Conservation (phyloP, 176 grass and related monocot species). For the Triticum dicoccoides region DNA sequence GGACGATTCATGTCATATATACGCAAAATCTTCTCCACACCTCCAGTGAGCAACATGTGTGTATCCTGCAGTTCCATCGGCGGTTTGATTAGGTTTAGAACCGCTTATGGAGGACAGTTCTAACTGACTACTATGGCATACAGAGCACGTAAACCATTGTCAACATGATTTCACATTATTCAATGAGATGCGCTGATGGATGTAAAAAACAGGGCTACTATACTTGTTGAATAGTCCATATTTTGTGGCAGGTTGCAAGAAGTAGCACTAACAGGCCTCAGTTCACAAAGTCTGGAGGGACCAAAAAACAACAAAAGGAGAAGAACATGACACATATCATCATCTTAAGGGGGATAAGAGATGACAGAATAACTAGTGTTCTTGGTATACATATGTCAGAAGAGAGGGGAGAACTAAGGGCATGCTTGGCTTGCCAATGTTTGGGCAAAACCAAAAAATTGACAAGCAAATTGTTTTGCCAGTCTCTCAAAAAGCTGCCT, state of each 20-base stretch:
- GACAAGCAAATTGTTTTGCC: background rate
- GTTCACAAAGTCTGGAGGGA: background rate
- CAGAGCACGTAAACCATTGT: background rate
- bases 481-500: background rate
- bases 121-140: background rate
- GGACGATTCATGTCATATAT: conserved; percentile 94
- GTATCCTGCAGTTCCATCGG: conserved; percentile 57
- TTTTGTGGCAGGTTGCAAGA: background rate
- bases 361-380: background rate
- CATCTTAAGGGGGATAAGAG: background rate
- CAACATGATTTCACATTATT: background rate
- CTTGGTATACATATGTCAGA: conserved; percentile 12
- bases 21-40: conserved; percentile 86
- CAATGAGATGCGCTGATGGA: background rate
- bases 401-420: background rate
- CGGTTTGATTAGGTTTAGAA: conserved; percentile 4
- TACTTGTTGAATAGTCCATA: background rate
- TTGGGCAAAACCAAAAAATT: background rate
- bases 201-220: background rate
- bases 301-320: background rate
- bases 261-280: background rate
- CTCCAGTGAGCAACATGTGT: conserved; percentile 87
- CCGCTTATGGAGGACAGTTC: background rate
- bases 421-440: background rate
- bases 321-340: background rate